These are phyloP conservation scores for Dothistroma septosporum DNA, from an alignment of 2,329 filamentous ascomycete species.

Conservation along the genomic window DNA sequence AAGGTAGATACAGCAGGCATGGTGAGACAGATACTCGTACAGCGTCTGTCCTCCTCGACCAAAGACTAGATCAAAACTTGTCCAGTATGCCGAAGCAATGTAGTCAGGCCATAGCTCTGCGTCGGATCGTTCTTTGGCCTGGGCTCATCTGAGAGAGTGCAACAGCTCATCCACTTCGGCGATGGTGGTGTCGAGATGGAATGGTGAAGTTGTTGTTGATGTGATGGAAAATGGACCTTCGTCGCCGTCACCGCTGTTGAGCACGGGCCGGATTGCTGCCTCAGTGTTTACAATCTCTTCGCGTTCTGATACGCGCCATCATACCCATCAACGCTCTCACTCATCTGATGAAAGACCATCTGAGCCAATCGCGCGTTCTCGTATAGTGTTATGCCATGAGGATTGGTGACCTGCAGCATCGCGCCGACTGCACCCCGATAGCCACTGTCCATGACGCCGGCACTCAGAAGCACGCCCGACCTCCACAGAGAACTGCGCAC, in stretches of 20 bases:
- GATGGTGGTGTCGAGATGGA: no score
- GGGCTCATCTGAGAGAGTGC: background rate
- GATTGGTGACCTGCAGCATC: constrained; percentile 33
- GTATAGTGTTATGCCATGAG: constrained; percentile 34
- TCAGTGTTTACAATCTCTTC: constrained; percentile 1
- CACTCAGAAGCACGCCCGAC: constrained; percentile 37
- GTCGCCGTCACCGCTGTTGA: no score
- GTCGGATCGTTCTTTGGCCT: background rate
- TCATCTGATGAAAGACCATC: constrained; percentile 40
- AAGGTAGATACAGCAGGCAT: constrained; percentile 48
- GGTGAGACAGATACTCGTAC: background rate
- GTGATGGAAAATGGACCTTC: no score
- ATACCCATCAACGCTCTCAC: constrained; percentile 37
- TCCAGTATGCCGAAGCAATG: background rate
- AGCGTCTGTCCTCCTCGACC: background rate
- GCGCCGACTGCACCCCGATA: constrained; percentile 42
- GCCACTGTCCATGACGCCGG: constrained; percentile 43
- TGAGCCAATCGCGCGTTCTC: constrained; percentile 39
- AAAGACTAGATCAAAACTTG: background rate
- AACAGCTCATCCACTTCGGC: no score
- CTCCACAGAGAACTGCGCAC: constrained; percentile 40
- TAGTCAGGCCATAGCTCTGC: background rate
- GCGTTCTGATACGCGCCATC: constrained; percentile 37
- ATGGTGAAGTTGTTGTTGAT: no score
- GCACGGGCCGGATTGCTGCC: background rate